Evolutionary conservation across 140 eudicot genomes (phyloP), one percentile per base, ranked within the genome.

Genomic region (Senecio squalidus): DNA sequence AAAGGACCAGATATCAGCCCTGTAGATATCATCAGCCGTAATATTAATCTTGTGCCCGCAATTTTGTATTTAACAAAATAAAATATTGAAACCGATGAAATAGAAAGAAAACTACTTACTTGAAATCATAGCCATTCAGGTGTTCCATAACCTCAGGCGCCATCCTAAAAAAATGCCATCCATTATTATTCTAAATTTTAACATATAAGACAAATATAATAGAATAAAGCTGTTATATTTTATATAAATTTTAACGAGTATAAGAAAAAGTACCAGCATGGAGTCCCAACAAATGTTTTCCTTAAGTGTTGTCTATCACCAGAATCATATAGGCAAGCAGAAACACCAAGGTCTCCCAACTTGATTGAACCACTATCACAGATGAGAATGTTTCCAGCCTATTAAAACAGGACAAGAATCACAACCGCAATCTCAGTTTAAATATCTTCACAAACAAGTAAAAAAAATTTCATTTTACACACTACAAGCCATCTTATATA

Each of bases 141-240:
- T 92, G 96, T 78, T 92, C 98, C 98, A 87, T 83, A 51, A 92
- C 98, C 86, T 92, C 98, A 20, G 98, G 98, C 6, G 98, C 98
- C 98, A 92, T 92, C 98, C 98, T 92, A 73, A 46, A 81, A 76
- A 45, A 64, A 36, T 45, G 34, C n/a, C n/a, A n/a, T n/a, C n/a
- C n/a, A n/a, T n/a, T n/a, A n/a, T n/a, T n/a, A n/a, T n/a, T n/a
- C n/a, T n/a, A n/a, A n/a, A n/a, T n/a, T n/a, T n/a, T n/a, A n/a
- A n/a, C n/a, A n/a, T n/a, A n/a, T n/a, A n/a, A n/a, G n/a, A n/a
- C n/a, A n/a, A n/a, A n/a, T n/a, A n/a, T n/a, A n/a, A n/a, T n/a
- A n/a, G n/a, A n/a, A n/a, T n/a, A n/a, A n/a, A n/a, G n/a, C n/a
- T n/a, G n/a, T n/a, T n/a, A n/a, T n/a, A n/a, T n/a, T n/a, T n/a